A percentile compares a stretch with the other conserved stretches of the same genome.
Conservation (phyloP, 257 asterid genomes). For the Nicotiana noctiflora region DNA sequence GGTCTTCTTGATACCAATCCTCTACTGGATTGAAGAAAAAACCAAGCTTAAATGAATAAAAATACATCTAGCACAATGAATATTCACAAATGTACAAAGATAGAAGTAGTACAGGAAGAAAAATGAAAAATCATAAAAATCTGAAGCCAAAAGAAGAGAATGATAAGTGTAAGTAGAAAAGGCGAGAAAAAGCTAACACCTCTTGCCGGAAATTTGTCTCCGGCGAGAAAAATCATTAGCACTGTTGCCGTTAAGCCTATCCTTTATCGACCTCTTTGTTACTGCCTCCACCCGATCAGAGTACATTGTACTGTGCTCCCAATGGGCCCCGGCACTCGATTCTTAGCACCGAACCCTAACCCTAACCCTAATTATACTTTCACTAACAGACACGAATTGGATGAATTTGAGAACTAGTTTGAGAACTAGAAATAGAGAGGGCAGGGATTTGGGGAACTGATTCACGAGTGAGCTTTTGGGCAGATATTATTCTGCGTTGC, state of each 20-base stretch:
- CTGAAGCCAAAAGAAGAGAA: not conserved
- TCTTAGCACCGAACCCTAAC: conserved; percentile 13
- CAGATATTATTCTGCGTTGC: not conserved
- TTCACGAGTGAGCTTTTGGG: not conserved
- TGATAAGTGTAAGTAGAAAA: not conserved
- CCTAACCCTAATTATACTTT: conserved; percentile 35
- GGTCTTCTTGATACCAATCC: not conserved
- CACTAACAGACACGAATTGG: not conserved
- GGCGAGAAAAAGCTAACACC: conserved; percentile 31
- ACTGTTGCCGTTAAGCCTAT: conserved; percentile 57
- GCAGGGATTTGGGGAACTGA: not conserved
- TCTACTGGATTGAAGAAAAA: not conserved
- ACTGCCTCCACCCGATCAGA: conserved; percentile 82
- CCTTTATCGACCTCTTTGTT: conserved; percentile 55
- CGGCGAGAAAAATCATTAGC: conserved; percentile 46
- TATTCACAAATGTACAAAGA: not conserved
- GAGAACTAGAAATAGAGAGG: not conserved
- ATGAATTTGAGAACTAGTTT: not conserved
- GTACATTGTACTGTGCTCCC: conserved; percentile 38
- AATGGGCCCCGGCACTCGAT: conserved; percentile 10
- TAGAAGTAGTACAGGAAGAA: not conserved
- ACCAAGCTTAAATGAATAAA: not conserved
- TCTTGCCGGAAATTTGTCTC: conserved; percentile 52
- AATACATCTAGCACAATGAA: not conserved
- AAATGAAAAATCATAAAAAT: not conserved